phyloP scores from a whole-genome alignment of 2,329 filamentous ascomycete species.

The Ascochyta clinopodiicola region DNA sequence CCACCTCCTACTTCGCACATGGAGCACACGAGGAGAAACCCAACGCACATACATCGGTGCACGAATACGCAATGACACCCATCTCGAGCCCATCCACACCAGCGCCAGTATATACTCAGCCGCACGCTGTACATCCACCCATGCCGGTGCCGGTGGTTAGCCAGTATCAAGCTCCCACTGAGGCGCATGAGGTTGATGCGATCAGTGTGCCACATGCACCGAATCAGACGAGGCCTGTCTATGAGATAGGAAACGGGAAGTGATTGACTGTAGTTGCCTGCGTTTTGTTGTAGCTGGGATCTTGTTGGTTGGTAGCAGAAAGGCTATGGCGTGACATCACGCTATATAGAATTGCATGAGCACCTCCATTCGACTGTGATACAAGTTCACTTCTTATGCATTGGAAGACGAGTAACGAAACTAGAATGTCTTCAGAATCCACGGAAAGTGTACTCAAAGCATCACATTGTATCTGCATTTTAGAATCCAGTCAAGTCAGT shows the following conservation, averaged over 20 bases:
- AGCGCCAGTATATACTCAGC: slow-evolving; percentile 32
- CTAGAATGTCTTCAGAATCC: too few species aligned
- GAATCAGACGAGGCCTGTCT: slow-evolving; percentile 12
- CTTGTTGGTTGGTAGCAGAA: too few species aligned
- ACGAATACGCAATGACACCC: slow-evolving; percentile 23
- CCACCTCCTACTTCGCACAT: slow-evolving; percentile 20
- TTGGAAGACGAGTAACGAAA: too few species aligned
- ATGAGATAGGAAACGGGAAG: slow-evolving; percentile 27
- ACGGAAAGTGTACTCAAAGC: too few species aligned
- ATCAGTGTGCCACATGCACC: slow-evolving; percentile 20
- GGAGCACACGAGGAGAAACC: slow-evolving; percentile 22
- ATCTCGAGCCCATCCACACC: slow-evolving; percentile 34
- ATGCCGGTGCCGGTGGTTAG: slow-evolving; percentile 10
- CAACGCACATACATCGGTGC: slow-evolving; percentile 23
- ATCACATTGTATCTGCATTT: too few species aligned
- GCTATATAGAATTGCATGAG: too few species aligned
- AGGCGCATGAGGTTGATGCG: slow-evolving; percentile 30
- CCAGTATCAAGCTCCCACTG: slow-evolving; percentile 15
- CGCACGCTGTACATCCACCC: slow-evolving; percentile 9
- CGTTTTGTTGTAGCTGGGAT: background rate
- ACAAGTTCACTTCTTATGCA: too few species aligned
- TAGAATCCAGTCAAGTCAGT: too few species aligned
- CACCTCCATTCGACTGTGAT: too few species aligned
- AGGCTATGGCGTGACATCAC: too few species aligned
- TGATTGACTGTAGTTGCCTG: background rate